Evolutionary conservation across 495 filamentous ascomycete species (phyloP).

Genomic region (Tuber borchii): DNA sequence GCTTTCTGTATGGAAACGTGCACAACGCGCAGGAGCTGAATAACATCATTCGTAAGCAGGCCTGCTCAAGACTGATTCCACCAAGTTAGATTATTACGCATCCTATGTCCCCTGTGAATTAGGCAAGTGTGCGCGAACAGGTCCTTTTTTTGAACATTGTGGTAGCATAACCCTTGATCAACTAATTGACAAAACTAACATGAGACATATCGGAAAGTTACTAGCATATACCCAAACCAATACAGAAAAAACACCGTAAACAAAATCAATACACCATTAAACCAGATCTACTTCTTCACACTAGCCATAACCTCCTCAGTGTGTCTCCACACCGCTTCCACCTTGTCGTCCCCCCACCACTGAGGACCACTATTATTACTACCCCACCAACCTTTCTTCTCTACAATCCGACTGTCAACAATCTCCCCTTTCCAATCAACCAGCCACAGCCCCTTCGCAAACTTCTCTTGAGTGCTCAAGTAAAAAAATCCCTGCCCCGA

Average conservation of each 20-base stretch:
- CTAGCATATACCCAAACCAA: background rate
- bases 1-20: background rate
- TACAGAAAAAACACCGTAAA: background rate
- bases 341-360: conserved; percentile 33
- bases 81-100: background rate
- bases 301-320: conserved; percentile 14
- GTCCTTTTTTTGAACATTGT: background rate
- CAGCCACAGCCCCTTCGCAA: conserved; percentile 20
- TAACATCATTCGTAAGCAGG: background rate
- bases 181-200: background rate
- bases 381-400: background rate
- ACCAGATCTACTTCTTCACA: background rate
- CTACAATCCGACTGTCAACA: conserved; percentile 14
- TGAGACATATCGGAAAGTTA: background rate
- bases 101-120: background rate
- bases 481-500: conserved; percentile 30
- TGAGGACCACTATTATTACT: background rate
- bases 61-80: background rate
- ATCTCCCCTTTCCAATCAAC: conserved; percentile 35
- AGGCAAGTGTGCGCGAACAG: background rate
- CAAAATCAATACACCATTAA: background rate
- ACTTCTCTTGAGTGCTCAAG: conserved; percentile 32
- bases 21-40: background rate
- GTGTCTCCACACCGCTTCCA: conserved; percentile 27
- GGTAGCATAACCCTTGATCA: background rate